Evolutionary conservation across 306 rosid species (phyloP), one percentile per base, ranked within the genome.

Genomic region (Dryas octopetala): DNA sequence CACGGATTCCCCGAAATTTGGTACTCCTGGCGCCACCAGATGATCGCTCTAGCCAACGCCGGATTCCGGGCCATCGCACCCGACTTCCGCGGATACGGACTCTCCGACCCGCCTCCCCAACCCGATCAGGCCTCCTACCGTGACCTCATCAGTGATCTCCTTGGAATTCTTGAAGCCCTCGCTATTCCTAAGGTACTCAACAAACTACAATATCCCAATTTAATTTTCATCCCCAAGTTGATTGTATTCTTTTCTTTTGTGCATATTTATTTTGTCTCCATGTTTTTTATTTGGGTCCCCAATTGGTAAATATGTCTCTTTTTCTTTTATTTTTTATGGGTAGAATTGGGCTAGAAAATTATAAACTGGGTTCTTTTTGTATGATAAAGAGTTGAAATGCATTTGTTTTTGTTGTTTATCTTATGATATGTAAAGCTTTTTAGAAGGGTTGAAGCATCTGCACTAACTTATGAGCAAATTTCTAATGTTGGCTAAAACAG

Each of bases 11-110:
- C 92, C 0, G 97, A 93, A 86, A 93, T 89, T 76, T 93, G 98
- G 98, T 91, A 91, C 91, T 79, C 96, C 0, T 93, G 98, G 98
- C 88, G 94, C 15, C 90, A 91, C 87, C 98, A 93, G 83, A 88
- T 93, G 96, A 62, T 89, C 2, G 93, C 89, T 3, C 62, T 85
- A 0, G 90, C 96, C 40, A 49, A 50, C 14, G 90, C 87, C 0
- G 92, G 97, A 3, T 89, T 86, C 87, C 83, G 94, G 71, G 93
- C 96, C 6, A 84, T 89, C 32, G 92, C 90, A 1, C 82, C 87
- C 23, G 92, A 93, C 83, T 84, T 72, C 84, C 86, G 92, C 70
- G 92, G 97, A 1, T 91, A 84, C 51, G 98, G 98, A 5, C 88
- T 91, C 2, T 93, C 98, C 61, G 94, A 93, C 43, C 53, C 83